A percentile compares a stretch with the other conserved stretches of the same genome.
phyloP scores from a whole-genome alignment of 148 eudicot species.

The Silene uniflora region DNA sequence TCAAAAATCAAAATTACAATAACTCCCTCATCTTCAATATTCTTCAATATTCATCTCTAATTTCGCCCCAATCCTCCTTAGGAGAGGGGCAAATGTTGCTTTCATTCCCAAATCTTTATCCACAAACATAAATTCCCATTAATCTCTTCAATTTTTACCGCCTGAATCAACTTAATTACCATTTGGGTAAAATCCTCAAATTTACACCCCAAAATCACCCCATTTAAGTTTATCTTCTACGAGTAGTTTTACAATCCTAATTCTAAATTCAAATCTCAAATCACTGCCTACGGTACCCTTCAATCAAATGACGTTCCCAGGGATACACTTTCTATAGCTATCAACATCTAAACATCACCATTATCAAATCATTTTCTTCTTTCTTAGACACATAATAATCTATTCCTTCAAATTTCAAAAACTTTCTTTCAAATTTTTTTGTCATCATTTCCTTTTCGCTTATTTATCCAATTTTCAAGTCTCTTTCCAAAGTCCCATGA shows the following conservation, averaged over 20 bases:
- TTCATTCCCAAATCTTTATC: not conserved
- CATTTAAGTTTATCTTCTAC: not conserved
- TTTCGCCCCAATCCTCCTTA: conserved; percentile 17
- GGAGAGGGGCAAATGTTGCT: conserved; percentile 19
- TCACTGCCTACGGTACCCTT: conserved; percentile 6
- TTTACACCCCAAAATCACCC: too few species aligned
- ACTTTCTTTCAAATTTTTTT: too few species aligned
- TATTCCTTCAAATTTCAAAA: too few species aligned
- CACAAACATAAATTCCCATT: not conserved
- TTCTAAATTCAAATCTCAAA: not conserved
- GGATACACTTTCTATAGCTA: conserved; percentile 6
- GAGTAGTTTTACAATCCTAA: too few species aligned
- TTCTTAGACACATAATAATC: not conserved
- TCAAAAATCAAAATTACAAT: not conserved
- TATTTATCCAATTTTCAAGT: too few species aligned
- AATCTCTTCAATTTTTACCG: not conserved
- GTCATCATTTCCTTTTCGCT: too few species aligned
- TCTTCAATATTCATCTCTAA: not conserved
- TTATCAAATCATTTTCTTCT: not conserved
- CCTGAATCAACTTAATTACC: not conserved
- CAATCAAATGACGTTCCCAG: not conserved
- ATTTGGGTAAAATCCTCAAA: too few species aligned
- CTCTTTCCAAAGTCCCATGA: too few species aligned
- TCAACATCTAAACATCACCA: not conserved
- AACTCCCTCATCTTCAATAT: not conserved